Evolutionary conservation across 306 rosid genomes (phyloP), one percentile per base, ranked within the genome.

Genomic region (Cicer bijugum): DNA sequence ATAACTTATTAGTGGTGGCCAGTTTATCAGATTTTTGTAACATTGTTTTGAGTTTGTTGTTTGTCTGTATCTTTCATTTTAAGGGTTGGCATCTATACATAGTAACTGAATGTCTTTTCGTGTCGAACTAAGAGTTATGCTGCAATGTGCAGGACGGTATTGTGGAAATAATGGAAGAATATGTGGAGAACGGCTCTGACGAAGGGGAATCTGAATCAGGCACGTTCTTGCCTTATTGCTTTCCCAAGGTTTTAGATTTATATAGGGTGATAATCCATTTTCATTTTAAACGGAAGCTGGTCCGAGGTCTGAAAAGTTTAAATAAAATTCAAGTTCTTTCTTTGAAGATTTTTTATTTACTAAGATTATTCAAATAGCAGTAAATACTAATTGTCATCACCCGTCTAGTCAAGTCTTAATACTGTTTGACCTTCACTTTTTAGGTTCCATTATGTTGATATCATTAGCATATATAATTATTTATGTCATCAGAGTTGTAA

Each of bases 101-200:
- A 2, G 51, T 14, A 14, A 9, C 37, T 45, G 33, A 16, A n/a
- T 39, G 2, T 12, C 58, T 20, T 77, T 48, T 68, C 35, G 1
- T 33, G 48, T 4, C 14, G 45, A 67, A 56, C 2, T 4, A 6
- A 16, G 51, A 35, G 53, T 78, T 28, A 7, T 75, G 73, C 57
- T 23, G 2, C 28, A 64, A 20, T 12, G 74, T 46, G 65, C 78
- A 91, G 97, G 97, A 88, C 72, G 97, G 91, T 59, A 82, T 93
- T 48, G 86, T 89, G 72, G 95, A 91, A 83, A 93, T 93, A 74
- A 72, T 75, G 69, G 98, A 91, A 85, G 96, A 91, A 67, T 89
- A 90, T 67, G 79, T 63, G 83, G 97, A 89, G 83, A 83, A 82
- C 61, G 83, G 44, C 51, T 77, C 84, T 15, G 9, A 47, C 5